These are phyloP conservation scores for Gossypium stocksii DNA, from an alignment of 345 rosid genomes.

Conservation along the genomic window DNA sequence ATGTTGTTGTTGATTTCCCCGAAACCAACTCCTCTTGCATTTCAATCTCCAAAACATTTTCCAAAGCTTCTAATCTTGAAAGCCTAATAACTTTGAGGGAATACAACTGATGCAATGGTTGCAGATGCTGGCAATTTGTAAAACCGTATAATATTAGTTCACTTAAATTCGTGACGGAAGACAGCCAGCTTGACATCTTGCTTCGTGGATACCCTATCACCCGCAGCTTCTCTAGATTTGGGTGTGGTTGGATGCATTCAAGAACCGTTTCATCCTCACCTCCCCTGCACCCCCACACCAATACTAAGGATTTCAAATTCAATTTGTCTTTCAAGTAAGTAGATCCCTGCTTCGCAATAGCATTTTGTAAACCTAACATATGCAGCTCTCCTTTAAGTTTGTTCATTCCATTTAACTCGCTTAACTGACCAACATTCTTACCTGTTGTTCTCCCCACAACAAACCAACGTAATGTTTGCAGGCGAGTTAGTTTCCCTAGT, in stretches of 20 bases:
- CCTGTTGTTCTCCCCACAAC: neutral
- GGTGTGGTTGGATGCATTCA: neutral
- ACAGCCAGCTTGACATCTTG: neutral
- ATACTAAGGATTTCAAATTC: neutral
- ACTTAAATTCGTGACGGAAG: neutral
- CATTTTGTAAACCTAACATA: neutral
- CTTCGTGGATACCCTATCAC: neutral
- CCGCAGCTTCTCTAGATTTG: neutral
- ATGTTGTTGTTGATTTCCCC: neutral
- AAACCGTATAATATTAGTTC: accelerated
- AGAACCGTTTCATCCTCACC: neutral
- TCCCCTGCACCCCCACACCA: accelerated
- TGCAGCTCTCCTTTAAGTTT: neutral
- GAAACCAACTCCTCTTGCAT: neutral
- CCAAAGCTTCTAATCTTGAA: neutral
- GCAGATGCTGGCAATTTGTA: neutral
- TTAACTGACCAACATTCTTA: neutral
- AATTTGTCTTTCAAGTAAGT: neutral
- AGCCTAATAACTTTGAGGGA: neutral
- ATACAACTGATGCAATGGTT: neutral
- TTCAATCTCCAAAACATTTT: neutral
- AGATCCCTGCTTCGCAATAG: neutral
- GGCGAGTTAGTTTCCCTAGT: neutral
- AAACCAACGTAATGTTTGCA: neutral
- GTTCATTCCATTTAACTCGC: neutral